A percentile compares a stretch with the other conserved stretches of the same genome.
phyloP scores from a whole-genome alignment of 2,329 filamentous ascomycete species.

The Elsinoe batatas region DNA sequence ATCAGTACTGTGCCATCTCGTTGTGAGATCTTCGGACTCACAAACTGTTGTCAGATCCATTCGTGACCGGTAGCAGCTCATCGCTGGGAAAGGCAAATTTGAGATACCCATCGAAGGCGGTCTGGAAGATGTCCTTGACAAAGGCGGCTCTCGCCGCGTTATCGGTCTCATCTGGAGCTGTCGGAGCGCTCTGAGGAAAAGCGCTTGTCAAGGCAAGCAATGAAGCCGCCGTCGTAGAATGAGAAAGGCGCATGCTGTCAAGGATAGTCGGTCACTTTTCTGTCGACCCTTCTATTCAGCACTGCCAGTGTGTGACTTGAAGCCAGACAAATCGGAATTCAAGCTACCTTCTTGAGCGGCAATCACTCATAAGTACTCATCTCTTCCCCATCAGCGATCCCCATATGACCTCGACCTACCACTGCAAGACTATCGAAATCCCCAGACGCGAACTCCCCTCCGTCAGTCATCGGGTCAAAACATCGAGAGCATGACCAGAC shows the following conservation, averaged over 20 bases:
- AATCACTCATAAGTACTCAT: not conserved
- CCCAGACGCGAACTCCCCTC: not conserved
- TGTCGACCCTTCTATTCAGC: not conserved
- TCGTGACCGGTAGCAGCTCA: constrained; percentile 59
- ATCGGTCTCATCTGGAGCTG: not conserved
- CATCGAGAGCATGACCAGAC: not conserved
- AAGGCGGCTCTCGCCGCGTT: constrained; percentile 39
- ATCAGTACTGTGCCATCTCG: constrained; percentile 9
- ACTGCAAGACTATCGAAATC: constrained; percentile 3
- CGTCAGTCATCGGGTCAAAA: constrained; percentile 1
- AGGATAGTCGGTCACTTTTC: too few relatives aligned
- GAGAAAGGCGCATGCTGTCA: not conserved
- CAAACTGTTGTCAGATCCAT: constrained; percentile 49
- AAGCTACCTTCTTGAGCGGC: not conserved
- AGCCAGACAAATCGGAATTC: not conserved
- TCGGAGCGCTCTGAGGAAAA: not conserved
- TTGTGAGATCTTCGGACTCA: not conserved
- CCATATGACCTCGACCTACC: not conserved
- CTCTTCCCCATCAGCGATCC: not conserved
- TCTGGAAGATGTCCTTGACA: constrained; percentile 59
- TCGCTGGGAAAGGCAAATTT: constrained; percentile 66
- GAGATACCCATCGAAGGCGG: constrained; percentile 54
- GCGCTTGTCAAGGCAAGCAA: not conserved
- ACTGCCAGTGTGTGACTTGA: too few relatives aligned
- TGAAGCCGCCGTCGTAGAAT: not conserved